Conservation (phyloP, 1,139 yeast genomes). For the Scheffersomyces titani region DNA sequence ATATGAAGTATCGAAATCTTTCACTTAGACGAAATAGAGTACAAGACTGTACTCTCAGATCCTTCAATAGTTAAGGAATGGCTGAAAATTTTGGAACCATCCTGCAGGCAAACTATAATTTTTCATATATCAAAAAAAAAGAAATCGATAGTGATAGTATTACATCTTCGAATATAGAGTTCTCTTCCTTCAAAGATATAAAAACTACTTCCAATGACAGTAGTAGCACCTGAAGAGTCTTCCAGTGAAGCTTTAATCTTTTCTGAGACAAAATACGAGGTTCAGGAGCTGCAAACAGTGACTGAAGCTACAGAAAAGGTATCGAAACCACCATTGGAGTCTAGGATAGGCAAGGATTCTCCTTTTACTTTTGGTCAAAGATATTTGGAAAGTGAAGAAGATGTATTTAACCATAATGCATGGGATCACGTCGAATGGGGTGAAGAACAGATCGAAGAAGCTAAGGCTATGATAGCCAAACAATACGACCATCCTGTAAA, state of each 20-base stretch:
- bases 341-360: constrained; percentile 77
- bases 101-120: not conserved
- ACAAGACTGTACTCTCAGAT: not conserved
- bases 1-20: not conserved
- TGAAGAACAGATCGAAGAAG: constrained; percentile 77
- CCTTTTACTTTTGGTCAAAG: constrained; percentile 95
- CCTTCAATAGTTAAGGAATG: not conserved
- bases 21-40: not conserved
- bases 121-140: not conserved
- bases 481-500: constrained; percentile 84
- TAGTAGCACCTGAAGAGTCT: not conserved
- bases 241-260: not conserved
- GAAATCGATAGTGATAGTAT: not conserved
- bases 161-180: not conserved
- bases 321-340: constrained; percentile 39
- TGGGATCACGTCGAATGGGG: constrained; percentile 99
- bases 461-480: constrained; percentile 69
- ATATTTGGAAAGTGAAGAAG: constrained; percentile 65
- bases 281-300: not conserved
- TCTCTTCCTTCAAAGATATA: not conserved
- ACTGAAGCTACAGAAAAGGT: constrained; percentile 6
- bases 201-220: not conserved
- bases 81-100: not conserved
- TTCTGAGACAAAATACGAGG: not conserved
- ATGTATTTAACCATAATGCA: constrained; percentile 92